phyloP scores from a whole-genome alignment of 768 basidiomycete species.

The Pleurotus cornucopiae region DNA sequence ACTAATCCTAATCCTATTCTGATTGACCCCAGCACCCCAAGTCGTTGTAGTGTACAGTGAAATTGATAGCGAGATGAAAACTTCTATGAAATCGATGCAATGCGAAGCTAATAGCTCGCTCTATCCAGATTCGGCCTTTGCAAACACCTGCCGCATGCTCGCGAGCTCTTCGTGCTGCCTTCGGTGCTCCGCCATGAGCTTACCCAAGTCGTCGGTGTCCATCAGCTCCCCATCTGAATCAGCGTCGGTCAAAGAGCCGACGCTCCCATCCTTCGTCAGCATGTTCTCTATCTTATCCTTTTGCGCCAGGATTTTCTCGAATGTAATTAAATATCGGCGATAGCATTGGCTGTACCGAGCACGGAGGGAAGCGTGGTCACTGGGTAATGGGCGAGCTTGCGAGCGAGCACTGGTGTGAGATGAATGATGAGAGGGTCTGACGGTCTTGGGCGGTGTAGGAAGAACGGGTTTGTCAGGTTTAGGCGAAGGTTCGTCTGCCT shows the following conservation, averaged over 20 bases:
- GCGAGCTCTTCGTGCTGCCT: constrained; percentile 50
- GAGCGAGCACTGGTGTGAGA: constrained; percentile 18
- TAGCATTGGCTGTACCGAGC: constrained; percentile 50
- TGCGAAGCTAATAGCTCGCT: not conserved
- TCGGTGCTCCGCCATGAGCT: constrained; percentile 39
- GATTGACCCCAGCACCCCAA: too few relatives aligned
- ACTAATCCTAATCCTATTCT: not conserved
- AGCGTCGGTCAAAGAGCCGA: constrained; percentile 40
- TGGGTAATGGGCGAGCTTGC: constrained; percentile 31
- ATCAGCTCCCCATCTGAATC: constrained; percentile 52
- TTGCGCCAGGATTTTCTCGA: constrained; percentile 43
- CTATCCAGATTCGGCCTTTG: constrained; percentile 18
- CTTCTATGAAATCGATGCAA: constrained; percentile 1
- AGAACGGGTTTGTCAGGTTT: constrained; percentile 13
- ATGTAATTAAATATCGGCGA: constrained; percentile 42
- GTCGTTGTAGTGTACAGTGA: not conserved
- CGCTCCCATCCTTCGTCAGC: constrained; percentile 33
- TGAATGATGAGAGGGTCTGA: constrained; percentile 12
- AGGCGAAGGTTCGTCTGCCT: constrained; percentile 32
- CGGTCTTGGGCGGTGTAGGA: constrained; percentile 24
- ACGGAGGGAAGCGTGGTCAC: constrained; percentile 49
- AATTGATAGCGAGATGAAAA: not conserved
- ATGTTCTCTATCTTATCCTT: constrained; percentile 50
- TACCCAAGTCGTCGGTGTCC: constrained; percentile 47
- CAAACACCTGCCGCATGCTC: constrained; percentile 38